phyloP scores from a whole-genome alignment of 306 rosid species.

The Ormosia emarginata region DNA sequence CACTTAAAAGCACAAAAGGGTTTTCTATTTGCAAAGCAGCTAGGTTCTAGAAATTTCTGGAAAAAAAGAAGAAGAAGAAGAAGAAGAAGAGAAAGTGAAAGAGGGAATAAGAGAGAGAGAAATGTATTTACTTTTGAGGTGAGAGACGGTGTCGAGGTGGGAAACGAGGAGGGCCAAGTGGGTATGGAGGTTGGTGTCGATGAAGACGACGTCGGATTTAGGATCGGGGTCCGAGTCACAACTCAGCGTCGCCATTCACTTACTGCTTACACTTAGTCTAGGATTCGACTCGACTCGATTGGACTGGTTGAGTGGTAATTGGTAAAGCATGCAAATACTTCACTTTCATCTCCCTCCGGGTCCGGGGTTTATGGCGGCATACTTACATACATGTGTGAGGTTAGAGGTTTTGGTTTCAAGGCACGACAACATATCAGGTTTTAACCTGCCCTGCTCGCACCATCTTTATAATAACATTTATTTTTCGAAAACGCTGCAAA shows the following conservation, averaged over 20 bases:
- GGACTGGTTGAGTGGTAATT: not conserved
- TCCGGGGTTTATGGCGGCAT: not conserved
- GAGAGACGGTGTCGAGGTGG: slow-evolving; percentile 46
- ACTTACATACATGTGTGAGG: not conserved
- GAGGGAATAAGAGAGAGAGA: not conserved
- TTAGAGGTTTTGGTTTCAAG: not conserved
- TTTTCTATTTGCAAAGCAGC: no score
- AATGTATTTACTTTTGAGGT: slow-evolving; percentile 54
- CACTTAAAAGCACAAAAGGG: no score
- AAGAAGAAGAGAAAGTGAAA: not conserved
- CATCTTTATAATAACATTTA: no score
- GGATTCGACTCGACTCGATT: not conserved
- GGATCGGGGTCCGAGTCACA: slow-evolving; percentile 8
- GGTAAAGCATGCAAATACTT: not conserved
- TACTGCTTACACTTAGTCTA: no score
- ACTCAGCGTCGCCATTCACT: slow-evolving; percentile 25
- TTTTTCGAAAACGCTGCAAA: no score
- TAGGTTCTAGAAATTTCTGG: no score
- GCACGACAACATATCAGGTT: no score
- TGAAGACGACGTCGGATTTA: slow-evolving; percentile 38
- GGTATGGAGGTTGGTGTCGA: slow-evolving; percentile 71
- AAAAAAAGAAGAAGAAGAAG: not conserved
- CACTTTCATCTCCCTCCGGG: not conserved
- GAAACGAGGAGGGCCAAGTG: slow-evolving; percentile 55
- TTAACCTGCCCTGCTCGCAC: no score